These are phyloP conservation scores for Neofusicoccum sp. DNA, from an alignment of 2,329 filamentous ascomycete genomes.

Conservation along the genomic window DNA sequence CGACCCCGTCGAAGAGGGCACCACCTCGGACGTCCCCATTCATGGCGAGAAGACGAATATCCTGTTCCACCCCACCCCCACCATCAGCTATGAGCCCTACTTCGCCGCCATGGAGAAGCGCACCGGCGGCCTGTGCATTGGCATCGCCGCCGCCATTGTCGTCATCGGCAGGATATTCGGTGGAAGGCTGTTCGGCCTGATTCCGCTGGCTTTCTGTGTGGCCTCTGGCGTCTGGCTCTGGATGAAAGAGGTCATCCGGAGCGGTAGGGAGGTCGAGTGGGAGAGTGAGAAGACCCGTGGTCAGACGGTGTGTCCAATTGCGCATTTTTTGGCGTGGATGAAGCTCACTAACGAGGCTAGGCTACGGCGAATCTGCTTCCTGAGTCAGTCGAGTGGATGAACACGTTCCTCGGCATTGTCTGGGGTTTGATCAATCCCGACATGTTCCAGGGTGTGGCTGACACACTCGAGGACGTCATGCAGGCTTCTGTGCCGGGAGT, in stretches of 20 bases:
- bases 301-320: slow-evolving; percentile 57
- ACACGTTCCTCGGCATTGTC: slow-evolving; percentile 76
- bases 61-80: slow-evolving; percentile 90
- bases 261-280: slow-evolving; percentile 84
- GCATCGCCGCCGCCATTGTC: slow-evolving; percentile 70
- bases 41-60: slow-evolving; percentile 96
- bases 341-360: slow-evolving; percentile 29
- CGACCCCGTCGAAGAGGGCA: slow-evolving; percentile 75
- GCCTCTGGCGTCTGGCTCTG: slow-evolving; percentile 80
- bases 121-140: slow-evolving; percentile 67
- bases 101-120: slow-evolving; percentile 72
- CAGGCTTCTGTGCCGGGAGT: slow-evolving; percentile 87
- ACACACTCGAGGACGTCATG: slow-evolving; percentile 94
- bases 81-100: slow-evolving; percentile 86
- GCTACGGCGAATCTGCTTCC: slow-evolving; percentile 86
- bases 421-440: slow-evolving; percentile 95
- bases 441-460: slow-evolving; percentile 89
- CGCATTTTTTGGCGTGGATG: neutral
- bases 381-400: slow-evolving; percentile 92
- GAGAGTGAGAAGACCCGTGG: slow-evolving; percentile 80
- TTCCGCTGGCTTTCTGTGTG: slow-evolving; percentile 70
- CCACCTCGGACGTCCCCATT: slow-evolving; percentile 91
- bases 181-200: slow-evolving; percentile 70
- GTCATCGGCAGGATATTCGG: slow-evolving; percentile 78
- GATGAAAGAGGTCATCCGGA: slow-evolving; percentile 82